Percentiles rank a stretch among this genome's conserved stretches.
These are phyloP conservation scores for Lactifluus piperatus DNA, from an alignment of 768 basidiomycete species.

Conservation along the genomic window DNA sequence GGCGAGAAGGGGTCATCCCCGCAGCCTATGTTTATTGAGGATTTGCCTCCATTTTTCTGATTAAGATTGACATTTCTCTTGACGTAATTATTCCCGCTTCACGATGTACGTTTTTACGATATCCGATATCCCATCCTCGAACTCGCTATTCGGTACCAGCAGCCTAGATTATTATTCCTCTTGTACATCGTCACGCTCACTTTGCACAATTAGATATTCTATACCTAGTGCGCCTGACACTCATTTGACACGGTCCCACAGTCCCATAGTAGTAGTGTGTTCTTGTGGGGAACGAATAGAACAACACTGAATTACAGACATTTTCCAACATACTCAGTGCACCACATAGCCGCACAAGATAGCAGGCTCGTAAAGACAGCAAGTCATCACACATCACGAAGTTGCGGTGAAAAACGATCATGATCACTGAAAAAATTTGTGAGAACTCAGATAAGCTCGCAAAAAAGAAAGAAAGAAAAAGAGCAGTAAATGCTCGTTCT, in stretches of 20 bases:
- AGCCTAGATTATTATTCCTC: conserved; percentile 18
- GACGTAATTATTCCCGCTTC: conserved; percentile 19
- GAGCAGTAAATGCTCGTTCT: no score
- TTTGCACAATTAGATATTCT: conserved; percentile 15
- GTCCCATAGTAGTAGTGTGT: conserved; percentile 8
- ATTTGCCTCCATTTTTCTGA: background rate
- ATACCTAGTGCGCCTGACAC: conserved; percentile 11
- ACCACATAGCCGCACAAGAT: background rate
- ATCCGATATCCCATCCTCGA: conserved; percentile 18
- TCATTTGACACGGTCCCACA: conserved; percentile 13
- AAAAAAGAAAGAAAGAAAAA: background rate
- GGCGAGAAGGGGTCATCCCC: conserved; percentile 84
- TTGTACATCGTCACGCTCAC: conserved; percentile 14
- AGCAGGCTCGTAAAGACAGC: background rate
- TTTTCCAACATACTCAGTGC: background rate
- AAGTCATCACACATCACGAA: background rate
- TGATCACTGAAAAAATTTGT: conserved; percentile 12
- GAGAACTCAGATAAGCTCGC: background rate
- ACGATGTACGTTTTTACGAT: conserved; percentile 21
- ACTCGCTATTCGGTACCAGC: conserved; percentile 15
- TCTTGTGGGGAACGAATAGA: conserved; percentile 14
- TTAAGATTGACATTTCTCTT: background rate
- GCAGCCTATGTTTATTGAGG: conserved; percentile 81
- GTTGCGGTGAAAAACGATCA: conserved; percentile 5
- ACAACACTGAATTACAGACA: conserved; percentile 1